Conservation (phyloP, 192 early-diverging fungal species). For the Coemansia sp. region DNA sequence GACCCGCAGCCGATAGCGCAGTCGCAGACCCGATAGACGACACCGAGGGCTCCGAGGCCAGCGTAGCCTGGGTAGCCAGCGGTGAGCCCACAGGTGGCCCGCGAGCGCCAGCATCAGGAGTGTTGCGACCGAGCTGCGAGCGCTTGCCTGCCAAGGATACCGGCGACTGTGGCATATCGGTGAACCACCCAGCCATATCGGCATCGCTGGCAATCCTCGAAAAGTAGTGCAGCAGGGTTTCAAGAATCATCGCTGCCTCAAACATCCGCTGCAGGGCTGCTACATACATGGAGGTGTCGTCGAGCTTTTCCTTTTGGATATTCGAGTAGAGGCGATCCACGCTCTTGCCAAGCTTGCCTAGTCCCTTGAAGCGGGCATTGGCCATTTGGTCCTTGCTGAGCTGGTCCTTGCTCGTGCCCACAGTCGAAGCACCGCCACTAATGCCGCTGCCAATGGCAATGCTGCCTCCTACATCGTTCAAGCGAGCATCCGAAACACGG, state of each 20-base stretch:
- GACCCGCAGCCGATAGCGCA: constrained; percentile 15
- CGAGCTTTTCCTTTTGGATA: constrained; percentile 54
- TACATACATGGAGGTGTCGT: constrained; percentile 45
- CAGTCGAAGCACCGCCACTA: constrained; percentile 9
- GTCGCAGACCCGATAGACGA: constrained; percentile 31
- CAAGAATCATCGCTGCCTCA: constrained; percentile 41
- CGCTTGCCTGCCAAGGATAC: constrained; percentile 30
- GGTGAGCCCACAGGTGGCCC: constrained; percentile 21
- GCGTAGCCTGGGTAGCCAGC: constrained; percentile 22
- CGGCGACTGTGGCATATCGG: constrained; percentile 44
- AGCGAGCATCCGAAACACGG: constrained; percentile 24
- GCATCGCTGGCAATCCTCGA: constrained; percentile 48
- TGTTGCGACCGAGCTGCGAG: constrained; percentile 17
- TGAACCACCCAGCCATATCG: constrained; percentile 50
- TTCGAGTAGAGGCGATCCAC: constrained; percentile 54
- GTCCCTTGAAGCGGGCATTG: constrained; percentile 47
- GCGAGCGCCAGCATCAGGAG: constrained; percentile 15
- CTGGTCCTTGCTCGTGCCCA: constrained; percentile 29
- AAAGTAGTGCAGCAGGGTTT: constrained; percentile 43
- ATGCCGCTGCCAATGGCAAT: constrained; percentile 14
- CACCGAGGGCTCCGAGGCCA: constrained; percentile 33
- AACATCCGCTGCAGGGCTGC: constrained; percentile 48
- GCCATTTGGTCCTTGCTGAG: constrained; percentile 49
- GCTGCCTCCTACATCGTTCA: constrained; percentile 6
- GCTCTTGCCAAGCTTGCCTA: constrained; percentile 53